Evolutionary conservation across 139 green algal species (phyloP).

Genomic region (Mychonastes homosphaera): DNA sequence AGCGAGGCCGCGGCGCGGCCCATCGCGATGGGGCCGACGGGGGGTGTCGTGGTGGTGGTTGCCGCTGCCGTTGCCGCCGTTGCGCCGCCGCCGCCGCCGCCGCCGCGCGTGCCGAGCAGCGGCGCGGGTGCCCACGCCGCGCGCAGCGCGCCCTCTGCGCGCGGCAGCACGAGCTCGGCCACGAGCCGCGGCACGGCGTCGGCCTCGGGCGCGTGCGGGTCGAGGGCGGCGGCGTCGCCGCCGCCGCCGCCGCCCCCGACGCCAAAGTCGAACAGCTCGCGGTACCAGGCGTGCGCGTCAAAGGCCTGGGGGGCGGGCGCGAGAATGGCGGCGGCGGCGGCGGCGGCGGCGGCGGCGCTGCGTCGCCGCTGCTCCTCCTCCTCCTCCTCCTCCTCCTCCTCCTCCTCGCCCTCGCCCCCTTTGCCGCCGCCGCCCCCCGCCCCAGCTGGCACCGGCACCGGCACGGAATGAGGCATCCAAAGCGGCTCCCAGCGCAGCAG

Average conservation of each 20-base stretch:
- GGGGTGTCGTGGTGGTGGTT: not conserved
- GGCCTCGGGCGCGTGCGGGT: constrained; percentile 50
- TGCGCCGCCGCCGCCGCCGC: not conserved
- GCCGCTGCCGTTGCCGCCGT: not conserved
- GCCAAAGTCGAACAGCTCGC: constrained; percentile 75
- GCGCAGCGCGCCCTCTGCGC: constrained; percentile 34
- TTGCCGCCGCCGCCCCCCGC: constrained; percentile 9
- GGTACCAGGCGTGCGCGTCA: constrained; percentile 37
- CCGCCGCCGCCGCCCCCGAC: constrained; percentile 17
- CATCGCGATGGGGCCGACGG: not conserved
- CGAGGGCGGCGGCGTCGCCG: constrained; percentile 7
- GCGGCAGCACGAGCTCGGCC: constrained; percentile 67
- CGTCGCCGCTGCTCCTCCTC: not conserved
- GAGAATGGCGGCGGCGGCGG: not conserved
- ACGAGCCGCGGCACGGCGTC: constrained; percentile 72
- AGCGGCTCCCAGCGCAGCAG: constrained; percentile 87
- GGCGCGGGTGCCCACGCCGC: not conserved
- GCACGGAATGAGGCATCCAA: constrained; percentile 7
- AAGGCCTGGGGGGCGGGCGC: constrained; percentile 1
- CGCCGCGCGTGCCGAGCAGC: not conserved
- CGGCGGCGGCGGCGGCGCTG: not conserved
- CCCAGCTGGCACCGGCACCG: not conserved
- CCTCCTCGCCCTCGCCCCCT: constrained; percentile 1
- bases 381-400: too few species aligned
- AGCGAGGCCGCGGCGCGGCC: constrained; percentile 30